Percentiles rank a stretch among this genome's conserved stretches.
Conservation (phyloP, 805 yeast genomes). For the Wickerhamomyces alni region DNA sequence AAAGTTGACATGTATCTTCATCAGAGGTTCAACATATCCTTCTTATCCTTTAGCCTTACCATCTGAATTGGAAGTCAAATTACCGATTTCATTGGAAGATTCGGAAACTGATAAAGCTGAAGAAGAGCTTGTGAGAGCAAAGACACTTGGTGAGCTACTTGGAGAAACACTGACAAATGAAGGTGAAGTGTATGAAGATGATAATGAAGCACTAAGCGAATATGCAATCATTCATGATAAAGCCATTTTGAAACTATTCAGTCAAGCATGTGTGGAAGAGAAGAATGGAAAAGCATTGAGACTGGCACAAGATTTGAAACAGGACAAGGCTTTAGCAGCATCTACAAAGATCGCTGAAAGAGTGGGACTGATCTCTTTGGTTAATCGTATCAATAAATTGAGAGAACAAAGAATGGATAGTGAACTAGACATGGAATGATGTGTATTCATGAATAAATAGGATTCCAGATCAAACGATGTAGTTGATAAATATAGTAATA, state of each 20-base stretch:
- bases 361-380: conserved; percentile 45
- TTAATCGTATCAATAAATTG: conserved; percentile 46
- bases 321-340: conserved; percentile 75
- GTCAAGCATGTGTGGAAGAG: conserved; percentile 63
- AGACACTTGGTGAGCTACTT: conserved; percentile 54
- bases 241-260: conserved; percentile 71
- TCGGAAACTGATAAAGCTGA: conserved; percentile 37
- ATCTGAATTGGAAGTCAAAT: conserved; percentile 61
- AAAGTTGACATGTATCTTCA: conserved; percentile 64
- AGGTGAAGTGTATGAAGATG: conserved; percentile 37
- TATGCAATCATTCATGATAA: conserved; percentile 64
- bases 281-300: conserved; percentile 62
- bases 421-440: conserved; percentile 4
- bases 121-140: conserved; percentile 57
- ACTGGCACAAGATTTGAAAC: conserved; percentile 61
- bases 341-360: conserved; percentile 83
- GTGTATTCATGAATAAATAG: background rate
- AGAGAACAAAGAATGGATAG: conserved; percentile 42
- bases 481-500: no score
- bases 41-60: conserved; percentile 82
- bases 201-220: conserved; percentile 44
- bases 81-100: conserved; percentile 46
- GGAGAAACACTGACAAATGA: conserved; percentile 48
- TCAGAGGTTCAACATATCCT: conserved; percentile 71
- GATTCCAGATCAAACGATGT: background rate